Base-by-base conservation (phyloP, 1,284 basidiomycete genomes). In the Crocinoboletus sp. region DNA sequence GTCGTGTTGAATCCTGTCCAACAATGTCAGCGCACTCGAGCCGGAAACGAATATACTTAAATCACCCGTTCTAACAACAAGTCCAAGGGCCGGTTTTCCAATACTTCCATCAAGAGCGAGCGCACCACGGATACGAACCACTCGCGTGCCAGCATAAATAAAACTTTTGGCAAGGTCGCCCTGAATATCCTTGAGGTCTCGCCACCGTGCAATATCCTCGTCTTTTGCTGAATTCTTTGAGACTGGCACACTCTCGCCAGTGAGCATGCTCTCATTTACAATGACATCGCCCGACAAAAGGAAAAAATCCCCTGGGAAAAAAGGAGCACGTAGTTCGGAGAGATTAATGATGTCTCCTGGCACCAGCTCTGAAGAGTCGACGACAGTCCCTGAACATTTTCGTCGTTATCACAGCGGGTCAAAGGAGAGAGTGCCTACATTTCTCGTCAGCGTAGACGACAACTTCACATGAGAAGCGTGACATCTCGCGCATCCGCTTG, bases 261-360 rank as follows among this genome's bases (percentile, higher is more conserved):
- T 97, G 13, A 99, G 79, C 95, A 98, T 98, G 51, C 92, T 95
- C 69, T 99, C 96, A 64, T 99, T 98, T 45, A 98, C 89, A 51
- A 99, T 96, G 0, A 93, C 93, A 61, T 98, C 96, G 5, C 96
- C 95, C 6, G 89, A 90, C 23, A 99, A 80, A 13, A 98, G 76
- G 54, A 97, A 80, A 51, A 95, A 78, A 64, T 99, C 96, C 11
- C 92, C 90, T 1, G 96, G 96, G 53, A 99, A 78, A 24, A 87
- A 70, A 7, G 80, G 69, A 13, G 96, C 74, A 12, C 80, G 77
- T 1, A 89, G 76, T 38, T 85, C 82, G 11, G 90, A 85, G 8
- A 97, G 74, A 63, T 97, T 92, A 55, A 98, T 76, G 45, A 99
- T 76, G 63, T 99, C 96, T 20, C 96, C 96, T 0, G 94, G 90